These are phyloP conservation scores for Aspergillus homomorphus DNA, from an alignment of 495 filamentous ascomycete species.

Conservation along the genomic window DNA sequence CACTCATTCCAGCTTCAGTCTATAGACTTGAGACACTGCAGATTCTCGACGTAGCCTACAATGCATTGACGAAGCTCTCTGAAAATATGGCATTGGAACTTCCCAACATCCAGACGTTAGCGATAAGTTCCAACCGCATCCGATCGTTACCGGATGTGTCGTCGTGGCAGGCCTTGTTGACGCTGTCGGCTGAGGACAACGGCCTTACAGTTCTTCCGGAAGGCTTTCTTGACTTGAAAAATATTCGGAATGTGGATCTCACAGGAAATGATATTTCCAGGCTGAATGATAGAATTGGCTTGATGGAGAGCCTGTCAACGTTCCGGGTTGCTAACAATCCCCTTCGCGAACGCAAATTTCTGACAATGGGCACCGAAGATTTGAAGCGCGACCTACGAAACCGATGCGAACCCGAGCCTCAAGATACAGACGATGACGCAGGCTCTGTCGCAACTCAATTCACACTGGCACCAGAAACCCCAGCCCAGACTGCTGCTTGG, in stretches of 20 bases:
- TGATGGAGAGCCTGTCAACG: slow-evolving; percentile 72
- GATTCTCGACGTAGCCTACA: slow-evolving; percentile 70
- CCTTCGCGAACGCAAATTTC: slow-evolving; percentile 77
- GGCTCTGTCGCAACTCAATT: slow-evolving; percentile 47
- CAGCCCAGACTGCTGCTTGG: slow-evolving; percentile 45
- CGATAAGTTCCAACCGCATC: slow-evolving; percentile 74
- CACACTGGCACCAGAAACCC: slow-evolving; percentile 43
- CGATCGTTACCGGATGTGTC: slow-evolving; percentile 65
- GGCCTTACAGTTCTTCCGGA: slow-evolving; percentile 67
- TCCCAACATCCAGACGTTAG: slow-evolving; percentile 70
- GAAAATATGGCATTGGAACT: slow-evolving; percentile 52
- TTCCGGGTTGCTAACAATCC: slow-evolving; percentile 83
- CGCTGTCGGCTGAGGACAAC: slow-evolving; percentile 77
- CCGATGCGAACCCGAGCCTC: slow-evolving; percentile 59
- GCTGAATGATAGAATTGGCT: slow-evolving; percentile 71
- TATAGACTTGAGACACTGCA: slow-evolving; percentile 60
- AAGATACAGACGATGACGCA: slow-evolving; percentile 42
- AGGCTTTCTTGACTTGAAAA: slow-evolving; percentile 64
- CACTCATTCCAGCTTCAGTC: slow-evolving; percentile 62
- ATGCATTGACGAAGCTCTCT: slow-evolving; percentile 61
- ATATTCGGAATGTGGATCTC: slow-evolving; percentile 72
- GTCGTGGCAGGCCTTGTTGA: slow-evolving; percentile 67
- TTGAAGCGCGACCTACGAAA: slow-evolving; percentile 73
- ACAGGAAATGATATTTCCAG: slow-evolving; percentile 76
- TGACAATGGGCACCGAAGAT: slow-evolving; percentile 74